phyloP scores from a whole-genome alignment of 2,329 filamentous ascomycete species.

The Colletotrichum sp. region DNA sequence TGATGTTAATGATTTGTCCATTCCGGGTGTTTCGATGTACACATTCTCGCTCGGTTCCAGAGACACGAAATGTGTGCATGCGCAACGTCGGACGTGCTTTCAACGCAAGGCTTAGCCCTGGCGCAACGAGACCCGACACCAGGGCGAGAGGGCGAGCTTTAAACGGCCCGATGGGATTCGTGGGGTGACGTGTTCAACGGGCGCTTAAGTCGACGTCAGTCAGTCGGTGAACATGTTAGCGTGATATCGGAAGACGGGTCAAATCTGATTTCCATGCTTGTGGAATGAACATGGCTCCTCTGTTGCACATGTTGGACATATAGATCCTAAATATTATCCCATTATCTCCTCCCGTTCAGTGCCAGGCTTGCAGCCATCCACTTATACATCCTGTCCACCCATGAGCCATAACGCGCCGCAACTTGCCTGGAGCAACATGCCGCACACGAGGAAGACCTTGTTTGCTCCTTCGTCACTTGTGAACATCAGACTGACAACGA shows the following conservation, averaged over 20 bases:
- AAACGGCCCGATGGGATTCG: slow-evolving; percentile 12
- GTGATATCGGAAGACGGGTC: neutral
- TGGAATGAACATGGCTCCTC: neutral
- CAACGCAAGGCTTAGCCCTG: neutral
- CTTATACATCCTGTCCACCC: slow-evolving; percentile 7
- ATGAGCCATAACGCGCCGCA: slow-evolving; percentile 30
- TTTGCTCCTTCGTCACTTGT: slow-evolving; percentile 31
- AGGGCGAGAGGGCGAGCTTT: slow-evolving; percentile 11
- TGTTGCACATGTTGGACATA: neutral
- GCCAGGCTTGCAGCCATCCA: neutral
- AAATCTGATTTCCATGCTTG: neutral
- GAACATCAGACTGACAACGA: slow-evolving; percentile 52
- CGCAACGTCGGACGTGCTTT: slow-evolving; percentile 10
- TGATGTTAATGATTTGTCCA: neutral
- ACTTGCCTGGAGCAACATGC: slow-evolving; percentile 32
- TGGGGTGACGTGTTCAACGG: slow-evolving; percentile 1
- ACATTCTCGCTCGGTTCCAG: neutral
- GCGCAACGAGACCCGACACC: slow-evolving; percentile 2
- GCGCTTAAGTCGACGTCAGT: slow-evolving; percentile 21
- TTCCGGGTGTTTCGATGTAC: neutral
- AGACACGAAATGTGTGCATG: neutral
- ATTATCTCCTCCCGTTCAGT: neutral
- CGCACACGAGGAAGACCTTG: slow-evolving; percentile 35
- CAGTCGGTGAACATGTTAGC: neutral
- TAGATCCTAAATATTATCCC: neutral